Percentiles rank a stretch among this genome's conserved stretches.
Evolutionary conservation across 2,329 filamentous ascomycete species (phyloP).

Genomic region (Coniosporium tulheliwenetii): DNA sequence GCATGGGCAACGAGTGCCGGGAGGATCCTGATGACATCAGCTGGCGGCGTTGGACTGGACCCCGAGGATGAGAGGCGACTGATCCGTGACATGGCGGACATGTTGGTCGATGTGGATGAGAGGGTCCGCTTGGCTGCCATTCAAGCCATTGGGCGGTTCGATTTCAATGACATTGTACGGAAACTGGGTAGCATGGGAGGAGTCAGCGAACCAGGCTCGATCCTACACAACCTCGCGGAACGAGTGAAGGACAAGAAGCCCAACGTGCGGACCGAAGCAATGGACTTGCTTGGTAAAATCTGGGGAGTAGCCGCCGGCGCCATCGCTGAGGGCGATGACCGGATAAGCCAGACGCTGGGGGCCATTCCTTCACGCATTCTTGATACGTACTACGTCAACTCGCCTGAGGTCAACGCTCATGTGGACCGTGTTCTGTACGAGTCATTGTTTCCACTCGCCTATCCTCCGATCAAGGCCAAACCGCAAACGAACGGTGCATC

Average conservation of each 20-base stretch:
- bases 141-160: conserved; percentile 65
- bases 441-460: conserved; percentile 74
- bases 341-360: conserved; percentile 57
- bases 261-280: conserved; percentile 69
- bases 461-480: conserved; percentile 51
- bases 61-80: conserved; percentile 65
- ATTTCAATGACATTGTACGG: conserved; percentile 62
- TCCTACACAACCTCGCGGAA: conserved; percentile 70
- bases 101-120: conserved; percentile 78
- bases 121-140: conserved; percentile 84
- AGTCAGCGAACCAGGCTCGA: conserved; percentile 58
- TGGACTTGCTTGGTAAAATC: conserved; percentile 67
- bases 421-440: conserved; percentile 79
- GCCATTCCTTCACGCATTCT: conserved; percentile 75
- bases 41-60: conserved; percentile 76
- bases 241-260: conserved; percentile 76
- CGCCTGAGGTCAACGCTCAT: conserved; percentile 68
- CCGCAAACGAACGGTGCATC: conserved; percentile 33
- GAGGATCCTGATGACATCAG: conserved; percentile 78
- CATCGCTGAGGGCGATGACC: conserved; percentile 67
- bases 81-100: conserved; percentile 59
- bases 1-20: conserved; percentile 77
- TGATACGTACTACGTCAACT: conserved; percentile 80
- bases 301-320: conserved; percentile 92
- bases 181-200: conserved; percentile 68